phyloP scores from a whole-genome alignment of 1,284 basidiomycete species.

The Clitocybe nebularis region DNA sequence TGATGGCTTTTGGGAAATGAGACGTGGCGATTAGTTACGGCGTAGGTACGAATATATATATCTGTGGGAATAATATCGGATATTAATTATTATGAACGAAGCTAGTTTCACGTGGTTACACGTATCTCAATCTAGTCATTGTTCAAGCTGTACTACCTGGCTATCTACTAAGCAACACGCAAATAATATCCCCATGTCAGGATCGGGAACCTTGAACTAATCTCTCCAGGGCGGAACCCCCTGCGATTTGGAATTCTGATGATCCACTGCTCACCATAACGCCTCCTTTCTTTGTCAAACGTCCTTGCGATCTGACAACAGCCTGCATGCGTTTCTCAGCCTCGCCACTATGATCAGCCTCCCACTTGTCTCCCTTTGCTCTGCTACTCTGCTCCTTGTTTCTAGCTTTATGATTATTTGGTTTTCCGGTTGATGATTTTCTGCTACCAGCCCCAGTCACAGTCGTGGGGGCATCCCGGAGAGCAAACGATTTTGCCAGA shows the following conservation, averaged over 20 bases:
- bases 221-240: constrained; percentile 64
- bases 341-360: constrained; percentile 47
- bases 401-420: constrained; percentile 19
- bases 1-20: constrained; percentile 32
- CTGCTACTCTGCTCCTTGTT: constrained; percentile 15
- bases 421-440: constrained; percentile 19
- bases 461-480: constrained; percentile 86
- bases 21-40: constrained; percentile 22
- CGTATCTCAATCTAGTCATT: neutral
- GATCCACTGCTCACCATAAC: constrained; percentile 71
- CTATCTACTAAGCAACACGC: neutral
- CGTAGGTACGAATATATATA: constrained; percentile 4
- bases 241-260: constrained; percentile 82
- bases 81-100: neutral
- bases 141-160: neutral
- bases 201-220: constrained; percentile 35
- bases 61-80: constrained; percentile 11
- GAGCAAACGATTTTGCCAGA: constrained; percentile 92
- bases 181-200: neutral
- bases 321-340: constrained; percentile 86
- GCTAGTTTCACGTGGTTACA: neutral
- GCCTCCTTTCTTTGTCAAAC: constrained; percentile 76
- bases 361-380: constrained; percentile 31
- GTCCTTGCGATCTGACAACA: constrained; percentile 83
- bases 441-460: constrained; percentile 38